These are phyloP conservation scores for Mycena leptocephala DNA, from an alignment of 768 basidiomycete genomes.

Conservation along the genomic window DNA sequence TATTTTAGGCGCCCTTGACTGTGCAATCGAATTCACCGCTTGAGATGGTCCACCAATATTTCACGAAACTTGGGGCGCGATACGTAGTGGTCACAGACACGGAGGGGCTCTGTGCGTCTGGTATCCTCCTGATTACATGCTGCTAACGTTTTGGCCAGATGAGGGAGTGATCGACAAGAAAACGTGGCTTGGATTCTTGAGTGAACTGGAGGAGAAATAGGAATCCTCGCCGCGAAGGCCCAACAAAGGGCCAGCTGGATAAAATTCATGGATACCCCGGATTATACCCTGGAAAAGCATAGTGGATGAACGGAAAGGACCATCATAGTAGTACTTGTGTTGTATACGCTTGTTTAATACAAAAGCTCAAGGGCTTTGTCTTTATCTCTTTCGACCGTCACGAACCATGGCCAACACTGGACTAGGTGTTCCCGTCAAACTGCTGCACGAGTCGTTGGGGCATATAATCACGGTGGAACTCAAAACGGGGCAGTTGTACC, in stretches of 20 bases:
- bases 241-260: background rate
- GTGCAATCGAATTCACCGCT: conserved; percentile 89
- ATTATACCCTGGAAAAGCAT: background rate
- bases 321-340: background rate
- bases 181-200: conserved; percentile 91
- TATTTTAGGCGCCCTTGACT: conserved; percentile 84
- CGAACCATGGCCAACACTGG: conserved; percentile 68
- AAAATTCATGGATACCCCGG: background rate
- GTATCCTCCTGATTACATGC: conserved; percentile 40
- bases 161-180: conserved; percentile 96
- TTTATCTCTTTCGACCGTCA: conserved; percentile 22
- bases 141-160: conserved; percentile 60
- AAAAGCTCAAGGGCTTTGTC: conserved; percentile 30
- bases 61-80: conserved; percentile 93
- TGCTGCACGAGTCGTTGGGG: conserved; percentile 96
- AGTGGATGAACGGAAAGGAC: background rate
- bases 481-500: conserved; percentile 97
- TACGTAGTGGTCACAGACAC: conserved; percentile 90
- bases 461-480: conserved; percentile 98
- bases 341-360: conserved; percentile 40
- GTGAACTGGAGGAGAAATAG: conserved; percentile 77
- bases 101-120: conserved; percentile 79
- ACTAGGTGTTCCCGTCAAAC: conserved; percentile 96
- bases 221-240: too few species aligned
- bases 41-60: conserved; percentile 94